These are phyloP conservation scores for Boletus barrowsii DNA, from an alignment of 768 basidiomycete species.

Conservation along the genomic window DNA sequence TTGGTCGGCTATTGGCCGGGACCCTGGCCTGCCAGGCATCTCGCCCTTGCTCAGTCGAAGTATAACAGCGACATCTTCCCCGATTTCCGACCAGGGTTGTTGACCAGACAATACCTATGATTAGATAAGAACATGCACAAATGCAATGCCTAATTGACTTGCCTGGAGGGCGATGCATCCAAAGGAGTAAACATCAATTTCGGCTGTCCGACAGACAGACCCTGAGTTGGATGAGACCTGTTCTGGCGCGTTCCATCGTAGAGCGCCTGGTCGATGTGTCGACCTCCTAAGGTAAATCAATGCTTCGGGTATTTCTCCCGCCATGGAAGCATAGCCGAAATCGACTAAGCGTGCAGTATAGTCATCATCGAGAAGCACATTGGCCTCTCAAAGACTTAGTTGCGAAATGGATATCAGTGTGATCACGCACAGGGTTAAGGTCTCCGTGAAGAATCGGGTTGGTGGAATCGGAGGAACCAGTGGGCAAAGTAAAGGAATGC, in stretches of 20 bases:
- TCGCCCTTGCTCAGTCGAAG: not conserved
- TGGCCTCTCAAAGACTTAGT: not conserved
- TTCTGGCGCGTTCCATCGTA: conserved; percentile 3
- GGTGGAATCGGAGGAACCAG: not conserved
- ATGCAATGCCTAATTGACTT: not conserved
- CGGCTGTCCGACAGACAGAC: not conserved
- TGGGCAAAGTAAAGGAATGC: not conserved
- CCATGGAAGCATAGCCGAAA: conserved; percentile 1
- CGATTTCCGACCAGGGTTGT: not conserved
- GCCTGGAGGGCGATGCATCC: not conserved
- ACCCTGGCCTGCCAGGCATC: not conserved
- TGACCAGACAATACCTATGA: not conserved
- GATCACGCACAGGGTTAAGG: not conserved
- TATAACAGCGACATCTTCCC: not conserved
- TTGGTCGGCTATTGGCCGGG: not conserved
- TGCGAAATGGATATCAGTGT: too few relatives aligned
- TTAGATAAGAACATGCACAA: not conserved
- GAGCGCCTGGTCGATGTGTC: not conserved
- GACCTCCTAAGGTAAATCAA: not conserved
- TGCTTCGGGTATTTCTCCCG: not conserved
- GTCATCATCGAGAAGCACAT: not conserved
- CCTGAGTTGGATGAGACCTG: not conserved
- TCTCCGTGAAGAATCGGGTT: conserved; percentile 1
- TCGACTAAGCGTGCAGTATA: conserved; percentile 1
- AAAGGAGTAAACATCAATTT: conserved; percentile 4